phyloP scores from a whole-genome alignment of 179 eudicot genomes.

The Silene coronaria region DNA sequence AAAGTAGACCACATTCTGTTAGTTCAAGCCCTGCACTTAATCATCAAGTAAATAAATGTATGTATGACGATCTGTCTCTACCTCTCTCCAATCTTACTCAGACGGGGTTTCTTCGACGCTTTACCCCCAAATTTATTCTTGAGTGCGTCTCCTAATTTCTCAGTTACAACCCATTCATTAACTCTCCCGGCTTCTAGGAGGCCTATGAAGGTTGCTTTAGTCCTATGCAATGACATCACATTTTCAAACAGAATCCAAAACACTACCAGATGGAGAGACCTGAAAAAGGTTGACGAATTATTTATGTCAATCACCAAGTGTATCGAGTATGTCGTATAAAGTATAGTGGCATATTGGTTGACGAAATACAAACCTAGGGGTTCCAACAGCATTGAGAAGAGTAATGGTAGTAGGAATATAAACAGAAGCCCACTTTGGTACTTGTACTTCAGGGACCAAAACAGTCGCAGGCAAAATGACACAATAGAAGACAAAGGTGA shows the following conservation, averaged over 20 bases:
- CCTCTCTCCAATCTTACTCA: conserved; percentile 41
- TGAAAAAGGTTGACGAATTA: conserved; percentile 17
- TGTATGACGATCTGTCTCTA: background rate
- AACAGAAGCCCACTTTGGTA: conserved; percentile 83
- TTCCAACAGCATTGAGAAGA: conserved; percentile 70
- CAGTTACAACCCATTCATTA: conserved; percentile 82
- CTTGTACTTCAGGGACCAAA: conserved; percentile 58
- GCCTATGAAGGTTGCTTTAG: conserved; percentile 77
- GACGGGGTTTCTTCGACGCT: conserved; percentile 30
- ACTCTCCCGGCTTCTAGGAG: conserved; percentile 57
- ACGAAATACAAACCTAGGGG: conserved; percentile 48
- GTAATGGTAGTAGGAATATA: conserved; percentile 67
- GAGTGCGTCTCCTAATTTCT: conserved; percentile 63
- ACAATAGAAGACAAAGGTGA: conserved; percentile 73
- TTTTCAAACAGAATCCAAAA: conserved; percentile 82
- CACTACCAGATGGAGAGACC: conserved; percentile 64
- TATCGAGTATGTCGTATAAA: background rate
- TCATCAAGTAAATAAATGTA: too few relatives aligned
- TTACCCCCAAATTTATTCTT: conserved; percentile 35
- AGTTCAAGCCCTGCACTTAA: background rate
- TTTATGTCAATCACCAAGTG: background rate
- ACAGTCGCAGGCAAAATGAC: conserved; percentile 67
- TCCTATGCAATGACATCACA: conserved; percentile 77
- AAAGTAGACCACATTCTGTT: background rate
- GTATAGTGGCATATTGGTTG: background rate